Conservation (phyloP, 441 rosid species). For the Pelargonium citronellum region DNA sequence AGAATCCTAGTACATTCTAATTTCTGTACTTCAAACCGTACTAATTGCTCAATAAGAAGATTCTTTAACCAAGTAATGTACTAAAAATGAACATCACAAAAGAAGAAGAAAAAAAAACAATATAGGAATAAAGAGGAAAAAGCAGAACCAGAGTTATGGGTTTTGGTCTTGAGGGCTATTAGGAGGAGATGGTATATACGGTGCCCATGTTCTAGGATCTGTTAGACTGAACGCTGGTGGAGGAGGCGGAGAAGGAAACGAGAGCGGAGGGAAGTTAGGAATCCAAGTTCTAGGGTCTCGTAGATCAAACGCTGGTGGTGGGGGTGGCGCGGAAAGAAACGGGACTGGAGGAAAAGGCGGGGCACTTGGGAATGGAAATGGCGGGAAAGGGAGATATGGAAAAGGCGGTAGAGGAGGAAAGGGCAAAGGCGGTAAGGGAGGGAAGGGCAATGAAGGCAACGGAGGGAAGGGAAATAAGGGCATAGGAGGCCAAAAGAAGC, state of each 20-base stretch:
- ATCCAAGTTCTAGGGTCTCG: conserved; percentile 22
- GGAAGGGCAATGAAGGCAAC: no score
- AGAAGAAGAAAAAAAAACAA: background rate
- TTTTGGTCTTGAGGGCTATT: conserved; percentile 24
- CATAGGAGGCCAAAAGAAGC: conserved; percentile 41
- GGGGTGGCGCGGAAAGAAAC: conserved; percentile 35
- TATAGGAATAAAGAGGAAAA: conserved; percentile 1
- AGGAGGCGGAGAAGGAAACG: conserved; percentile 22
- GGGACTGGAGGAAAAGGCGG: conserved; percentile 20
- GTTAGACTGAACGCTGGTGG: conserved; percentile 28
- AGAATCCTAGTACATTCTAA: no score
- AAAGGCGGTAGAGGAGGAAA: conserved; percentile 8
- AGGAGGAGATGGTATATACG: conserved; percentile 40
- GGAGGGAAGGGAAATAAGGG: conserved; percentile 26
- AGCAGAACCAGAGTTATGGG: conserved; percentile 24
- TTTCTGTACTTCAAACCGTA: background rate
- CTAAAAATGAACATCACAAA: background rate
- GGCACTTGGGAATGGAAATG: conserved; percentile 15
- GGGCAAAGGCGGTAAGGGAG: no score
- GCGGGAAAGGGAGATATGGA: conserved; percentile 24
- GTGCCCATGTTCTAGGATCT: conserved; percentile 37
- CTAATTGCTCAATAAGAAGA: background rate
- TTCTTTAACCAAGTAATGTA: background rate
- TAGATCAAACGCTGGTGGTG: conserved; percentile 21
- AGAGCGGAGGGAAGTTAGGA: conserved; percentile 21